These are phyloP conservation scores for Albugo candida DNA, from an alignment of 352 stramenopile species.

Conservation along the genomic window DNA sequence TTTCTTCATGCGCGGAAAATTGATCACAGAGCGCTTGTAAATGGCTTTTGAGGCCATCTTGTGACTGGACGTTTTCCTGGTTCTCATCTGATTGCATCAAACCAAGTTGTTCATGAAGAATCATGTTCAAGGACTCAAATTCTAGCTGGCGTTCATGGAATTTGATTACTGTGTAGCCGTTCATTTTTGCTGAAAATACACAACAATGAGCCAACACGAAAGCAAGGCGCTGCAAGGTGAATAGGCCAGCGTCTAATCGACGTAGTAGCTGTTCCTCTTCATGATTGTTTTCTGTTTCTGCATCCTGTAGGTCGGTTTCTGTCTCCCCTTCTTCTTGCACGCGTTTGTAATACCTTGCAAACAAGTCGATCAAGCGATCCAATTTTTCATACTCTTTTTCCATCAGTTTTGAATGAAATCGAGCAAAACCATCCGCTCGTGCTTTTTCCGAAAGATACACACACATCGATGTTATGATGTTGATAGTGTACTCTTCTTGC, in stretches of 20 bases:
- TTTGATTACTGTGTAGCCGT: slow-evolving; percentile 52
- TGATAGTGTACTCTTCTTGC: slow-evolving; percentile 42
- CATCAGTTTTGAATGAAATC: slow-evolving; percentile 64
- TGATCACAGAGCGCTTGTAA: too few species aligned
- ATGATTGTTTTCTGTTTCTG: slow-evolving; percentile 15
- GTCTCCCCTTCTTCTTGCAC: slow-evolving; percentile 15
- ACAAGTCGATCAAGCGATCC: slow-evolving; percentile 56
- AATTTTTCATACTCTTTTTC: slow-evolving; percentile 70
- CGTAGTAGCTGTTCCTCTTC: slow-evolving; percentile 36
- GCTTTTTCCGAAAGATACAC: slow-evolving; percentile 23
- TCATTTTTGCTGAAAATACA: slow-evolving; percentile 33
- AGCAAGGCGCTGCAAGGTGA: slow-evolving; percentile 45
- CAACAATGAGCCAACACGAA: slow-evolving; percentile 47
- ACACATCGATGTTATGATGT: slow-evolving; percentile 47
- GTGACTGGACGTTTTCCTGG: slow-evolving; percentile 1
- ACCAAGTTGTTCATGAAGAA: slow-evolving; percentile 39
- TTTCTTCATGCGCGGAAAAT: too few species aligned
- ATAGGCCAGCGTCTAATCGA: slow-evolving; percentile 53
- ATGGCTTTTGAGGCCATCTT: not conserved
- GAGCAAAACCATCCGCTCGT: slow-evolving; percentile 30
- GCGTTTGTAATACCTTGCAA: slow-evolving; percentile 44
- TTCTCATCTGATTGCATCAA: slow-evolving; percentile 17
- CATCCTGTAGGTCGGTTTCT: slow-evolving; percentile 12
- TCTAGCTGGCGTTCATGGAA: slow-evolving; percentile 55
- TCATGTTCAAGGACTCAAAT: slow-evolving; percentile 15